Evolutionary conservation across 1,284 basidiomycete species (phyloP), one percentile per base, ranked within the genome.

Genomic region (Stereum hirsutum): DNA sequence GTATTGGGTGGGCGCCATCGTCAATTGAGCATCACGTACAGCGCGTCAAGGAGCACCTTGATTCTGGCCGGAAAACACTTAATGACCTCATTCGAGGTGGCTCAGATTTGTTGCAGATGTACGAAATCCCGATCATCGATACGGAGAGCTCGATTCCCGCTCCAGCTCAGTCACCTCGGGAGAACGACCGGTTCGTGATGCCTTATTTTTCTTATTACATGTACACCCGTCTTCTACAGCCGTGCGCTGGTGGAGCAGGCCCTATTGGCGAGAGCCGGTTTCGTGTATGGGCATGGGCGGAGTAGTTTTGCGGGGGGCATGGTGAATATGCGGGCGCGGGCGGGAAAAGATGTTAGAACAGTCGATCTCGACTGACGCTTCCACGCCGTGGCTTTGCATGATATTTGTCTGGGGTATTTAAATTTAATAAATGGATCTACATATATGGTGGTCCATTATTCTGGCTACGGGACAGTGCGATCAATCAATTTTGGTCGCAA

Each of bases 171-270:
- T n/a, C 43, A 4, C 51, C 51, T 11, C 43, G 21, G 0, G 27
- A 36, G 4, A 44, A 42, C 7, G 51, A 52, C 33, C 25, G 32
- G 46, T 47, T 24, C 24, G 46, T 33, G 15, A n/a, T n/a, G n/a
- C n/a, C n/a, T n/a, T n/a, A n/a, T n/a, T n/a, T 6, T 14, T 14
- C 24, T 10, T 32, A 5, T 8, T 17, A 17, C 1, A n/a, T n/a
- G n/a, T n/a, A n/a, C n/a, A n/a, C n/a, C n/a, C n/a, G n/a, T n/a
- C n/a, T n/a, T n/a, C 66, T 46, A 59, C 59, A 7, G 69, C 17
- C 50, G 68, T 17, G 68, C 64, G 5, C 48, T 73, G 37, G 57
- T 72, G 26, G 70, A 72, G 46, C 72, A 74, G 52, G 55, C 60
- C 27, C 46, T 65, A 25, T 52, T 72, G 41, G 54, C 64, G 0